Percentiles rank a stretch among this genome's conserved stretches.
These are phyloP conservation scores for Themeda triandra DNA, from an alignment of 176 grass and related monocot species.

Conservation along the genomic window DNA sequence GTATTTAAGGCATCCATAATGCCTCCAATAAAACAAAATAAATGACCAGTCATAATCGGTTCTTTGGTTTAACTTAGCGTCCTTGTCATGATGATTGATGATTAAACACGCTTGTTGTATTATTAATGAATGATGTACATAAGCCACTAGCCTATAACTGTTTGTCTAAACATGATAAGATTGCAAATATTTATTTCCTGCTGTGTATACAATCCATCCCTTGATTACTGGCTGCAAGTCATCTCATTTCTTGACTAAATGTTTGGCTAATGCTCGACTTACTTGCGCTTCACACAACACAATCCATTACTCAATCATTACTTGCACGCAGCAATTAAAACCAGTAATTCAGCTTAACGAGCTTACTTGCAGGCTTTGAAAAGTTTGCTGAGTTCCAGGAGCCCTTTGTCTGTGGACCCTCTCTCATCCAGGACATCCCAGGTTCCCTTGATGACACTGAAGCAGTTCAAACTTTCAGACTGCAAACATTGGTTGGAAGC, in stretches of 20 bases:
- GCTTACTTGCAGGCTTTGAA: constrained; percentile 97
- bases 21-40: neutral
- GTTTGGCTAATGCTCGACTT: neutral
- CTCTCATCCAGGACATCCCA: constrained; percentile 65
- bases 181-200: neutral
- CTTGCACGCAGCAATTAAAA: neutral
- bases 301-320: neutral
- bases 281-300: neutral
- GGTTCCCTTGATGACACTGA: constrained; percentile 71
- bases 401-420: constrained; percentile 46
- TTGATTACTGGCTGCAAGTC: neutral
- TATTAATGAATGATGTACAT: neutral
- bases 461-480: constrained; percentile 92
- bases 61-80: neutral
- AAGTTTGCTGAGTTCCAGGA: constrained; percentile 66
- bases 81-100: neutral
- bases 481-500: constrained; percentile 35
- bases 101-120: neutral
- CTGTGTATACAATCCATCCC: neutral
- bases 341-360: neutral
- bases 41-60: neutral
- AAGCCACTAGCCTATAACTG: neutral
- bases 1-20: neutral
- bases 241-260: constrained; percentile 4
- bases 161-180: neutral